phyloP scores from a whole-genome alignment of 2,329 filamentous ascomycete species.

The Penicillium sp. region DNA sequence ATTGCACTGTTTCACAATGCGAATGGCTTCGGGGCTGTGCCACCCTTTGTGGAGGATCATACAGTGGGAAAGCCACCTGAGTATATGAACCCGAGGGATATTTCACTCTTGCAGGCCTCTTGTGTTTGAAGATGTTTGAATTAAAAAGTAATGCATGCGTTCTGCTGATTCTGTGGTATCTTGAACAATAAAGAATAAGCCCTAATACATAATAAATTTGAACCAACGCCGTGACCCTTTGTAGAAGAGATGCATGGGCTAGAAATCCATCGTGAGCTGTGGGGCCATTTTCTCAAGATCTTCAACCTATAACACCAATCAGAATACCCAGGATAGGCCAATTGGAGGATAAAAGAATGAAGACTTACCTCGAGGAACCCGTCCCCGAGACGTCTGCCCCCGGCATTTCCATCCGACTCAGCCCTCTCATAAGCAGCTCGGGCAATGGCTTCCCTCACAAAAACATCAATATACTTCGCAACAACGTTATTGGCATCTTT shows the following conservation, averaged over 20 bases:
- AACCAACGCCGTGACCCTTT: conserved; percentile 1
- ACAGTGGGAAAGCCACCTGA: conserved; percentile 18
- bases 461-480: conserved; percentile 84
- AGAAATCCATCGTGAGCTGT: conserved; percentile 84
- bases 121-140: conserved; percentile 1
- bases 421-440: conserved; percentile 69
- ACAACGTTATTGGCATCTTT: conserved; percentile 74
- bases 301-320: conserved; percentile 60
- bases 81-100: conserved; percentile 25
- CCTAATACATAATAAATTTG: conserved; percentile 5
- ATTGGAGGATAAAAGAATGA: not conserved
- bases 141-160: not conserved
- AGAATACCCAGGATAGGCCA: not conserved
- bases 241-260: not conserved
- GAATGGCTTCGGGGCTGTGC: conserved; percentile 23
- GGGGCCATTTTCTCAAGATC: conserved; percentile 86
- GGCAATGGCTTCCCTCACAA: conserved; percentile 84
- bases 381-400: conserved; percentile 40
- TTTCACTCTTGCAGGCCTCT: conserved; percentile 19
- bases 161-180: conserved; percentile 22
- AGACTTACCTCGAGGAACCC: conserved; percentile 70
- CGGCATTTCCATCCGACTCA: conserved; percentile 38
- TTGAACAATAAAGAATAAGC: conserved; percentile 14
- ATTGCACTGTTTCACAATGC: conserved; percentile 25
- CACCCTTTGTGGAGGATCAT: conserved; percentile 26